Conservation (phyloP, 371 early-diverging fungal species). For the Capillidium heterosporum region DNA sequence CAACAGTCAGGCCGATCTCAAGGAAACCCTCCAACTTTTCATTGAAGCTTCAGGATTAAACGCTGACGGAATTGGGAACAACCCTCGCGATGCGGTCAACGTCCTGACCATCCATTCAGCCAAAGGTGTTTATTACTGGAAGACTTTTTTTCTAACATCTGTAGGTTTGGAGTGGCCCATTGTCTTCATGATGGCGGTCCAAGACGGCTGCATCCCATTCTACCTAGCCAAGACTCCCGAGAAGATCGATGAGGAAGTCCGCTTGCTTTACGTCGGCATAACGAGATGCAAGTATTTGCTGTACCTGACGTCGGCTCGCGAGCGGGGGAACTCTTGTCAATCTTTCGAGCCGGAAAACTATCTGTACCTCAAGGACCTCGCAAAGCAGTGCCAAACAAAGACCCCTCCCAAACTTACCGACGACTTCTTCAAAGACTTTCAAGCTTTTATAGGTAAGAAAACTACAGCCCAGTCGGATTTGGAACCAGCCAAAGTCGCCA, state of each 20-base stretch:
- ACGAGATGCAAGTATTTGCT: not conserved
- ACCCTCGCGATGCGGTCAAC: not conserved
- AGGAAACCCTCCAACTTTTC: not conserved
- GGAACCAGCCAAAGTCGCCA: no score
- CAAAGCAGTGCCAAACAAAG: no score
- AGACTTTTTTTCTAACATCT: not conserved
- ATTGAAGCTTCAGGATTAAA: not conserved
- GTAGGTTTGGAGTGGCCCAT: constrained; percentile 1
- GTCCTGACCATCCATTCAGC: not conserved
- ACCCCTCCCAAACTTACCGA: no score
- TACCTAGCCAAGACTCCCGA: not conserved
- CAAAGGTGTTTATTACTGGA: not conserved
- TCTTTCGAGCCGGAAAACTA: no score
- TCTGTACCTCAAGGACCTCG: no score
- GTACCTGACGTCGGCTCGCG: not conserved
- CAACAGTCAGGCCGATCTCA: not conserved
- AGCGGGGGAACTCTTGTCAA: not conserved
- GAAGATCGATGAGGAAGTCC: not conserved
- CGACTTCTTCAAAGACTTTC: no score
- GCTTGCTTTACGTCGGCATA: not conserved
- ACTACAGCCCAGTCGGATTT: no score
- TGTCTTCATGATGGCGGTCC: not conserved
- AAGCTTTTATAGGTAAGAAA: no score
- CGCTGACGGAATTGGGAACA: not conserved
- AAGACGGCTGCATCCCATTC: not conserved